phyloP scores from a whole-genome alignment of 2,329 filamentous ascomycete genomes.

The Fusarium coffeatum region DNA sequence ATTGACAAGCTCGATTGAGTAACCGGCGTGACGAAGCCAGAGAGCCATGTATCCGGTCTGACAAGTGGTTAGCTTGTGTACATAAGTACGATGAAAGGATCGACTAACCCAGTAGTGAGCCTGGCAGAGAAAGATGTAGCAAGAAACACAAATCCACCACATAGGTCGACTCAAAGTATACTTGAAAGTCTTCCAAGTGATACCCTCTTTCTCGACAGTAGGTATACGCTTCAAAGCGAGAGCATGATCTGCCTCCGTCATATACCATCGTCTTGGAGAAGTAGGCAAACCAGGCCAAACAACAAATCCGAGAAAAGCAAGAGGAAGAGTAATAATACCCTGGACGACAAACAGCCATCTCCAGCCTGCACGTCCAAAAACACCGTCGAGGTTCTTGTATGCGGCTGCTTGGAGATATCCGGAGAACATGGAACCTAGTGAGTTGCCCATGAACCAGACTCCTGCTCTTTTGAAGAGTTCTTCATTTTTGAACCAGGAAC shows the following conservation, averaged over 20 bases:
- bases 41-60: constrained; percentile 8
- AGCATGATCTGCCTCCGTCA: background rate
- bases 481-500: constrained; percentile 8
- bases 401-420: background rate
- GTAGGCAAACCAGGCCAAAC: constrained; percentile 2
- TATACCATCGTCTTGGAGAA: background rate
- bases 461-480: constrained; percentile 15
- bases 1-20: constrained; percentile 2
- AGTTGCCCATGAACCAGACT: constrained; percentile 9
- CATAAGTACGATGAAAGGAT: accelerated
- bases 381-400: constrained; percentile 1
- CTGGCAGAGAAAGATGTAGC: background rate
- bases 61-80: accelerated
- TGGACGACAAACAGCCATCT: constrained; percentile 10
- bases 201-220: background rate
- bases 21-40: background rate
- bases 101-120: background rate
- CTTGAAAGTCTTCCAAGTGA: constrained; percentile 2
- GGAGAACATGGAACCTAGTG: background rate
- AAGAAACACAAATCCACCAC: constrained; percentile 12
- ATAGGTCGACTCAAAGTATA: background rate
- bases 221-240: background rate
- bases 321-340: background rate
- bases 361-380: constrained; percentile 8
- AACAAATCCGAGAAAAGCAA: background rate